These are phyloP conservation scores for Cornus florida DNA, from an alignment of 148 eudicot genomes.

Conservation along the genomic window DNA sequence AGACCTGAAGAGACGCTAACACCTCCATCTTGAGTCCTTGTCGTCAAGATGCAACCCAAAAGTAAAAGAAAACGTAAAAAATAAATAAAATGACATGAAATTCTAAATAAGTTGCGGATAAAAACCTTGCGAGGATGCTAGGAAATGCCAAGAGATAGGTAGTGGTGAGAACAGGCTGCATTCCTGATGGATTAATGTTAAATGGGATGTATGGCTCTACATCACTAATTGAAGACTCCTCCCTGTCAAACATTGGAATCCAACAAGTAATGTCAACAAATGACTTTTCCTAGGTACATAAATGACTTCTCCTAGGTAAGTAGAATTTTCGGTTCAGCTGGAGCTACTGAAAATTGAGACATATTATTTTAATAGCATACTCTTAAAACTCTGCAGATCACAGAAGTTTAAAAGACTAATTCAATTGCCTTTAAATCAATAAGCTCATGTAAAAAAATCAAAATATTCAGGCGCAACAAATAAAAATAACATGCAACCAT, in stretches of 20 bases:
- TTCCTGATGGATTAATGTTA: slow-evolving; percentile 96
- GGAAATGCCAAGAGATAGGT: slow-evolving; percentile 90
- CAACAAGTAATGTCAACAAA: slow-evolving; percentile 8
- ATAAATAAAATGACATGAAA: no score
- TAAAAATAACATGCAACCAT: not conserved
- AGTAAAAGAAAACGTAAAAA: no score
- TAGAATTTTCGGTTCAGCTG: not conserved
- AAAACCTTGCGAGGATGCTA: slow-evolving; percentile 81
- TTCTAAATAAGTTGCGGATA: not conserved
- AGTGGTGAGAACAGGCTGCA: slow-evolving; percentile 95
- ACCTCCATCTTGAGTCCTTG: not conserved
- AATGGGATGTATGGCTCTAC: slow-evolving; percentile 98
- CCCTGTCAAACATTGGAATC: slow-evolving; percentile 42
- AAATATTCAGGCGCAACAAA: not conserved
- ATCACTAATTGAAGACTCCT: slow-evolving; percentile 75
- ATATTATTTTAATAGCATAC: not conserved
- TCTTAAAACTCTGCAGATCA: not conserved
- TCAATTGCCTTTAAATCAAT: not conserved
- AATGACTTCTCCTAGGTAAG: not conserved
- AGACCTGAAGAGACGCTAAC: not conserved
- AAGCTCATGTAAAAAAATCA: not conserved
- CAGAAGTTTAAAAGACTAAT: not conserved
- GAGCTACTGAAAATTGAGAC: not conserved
- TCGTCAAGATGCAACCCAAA: not conserved
- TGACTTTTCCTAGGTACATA: not conserved